These are phyloP conservation scores for Pyricularia grisea DNA, from an alignment of 2,329 filamentous ascomycete genomes.

Conservation along the genomic window DNA sequence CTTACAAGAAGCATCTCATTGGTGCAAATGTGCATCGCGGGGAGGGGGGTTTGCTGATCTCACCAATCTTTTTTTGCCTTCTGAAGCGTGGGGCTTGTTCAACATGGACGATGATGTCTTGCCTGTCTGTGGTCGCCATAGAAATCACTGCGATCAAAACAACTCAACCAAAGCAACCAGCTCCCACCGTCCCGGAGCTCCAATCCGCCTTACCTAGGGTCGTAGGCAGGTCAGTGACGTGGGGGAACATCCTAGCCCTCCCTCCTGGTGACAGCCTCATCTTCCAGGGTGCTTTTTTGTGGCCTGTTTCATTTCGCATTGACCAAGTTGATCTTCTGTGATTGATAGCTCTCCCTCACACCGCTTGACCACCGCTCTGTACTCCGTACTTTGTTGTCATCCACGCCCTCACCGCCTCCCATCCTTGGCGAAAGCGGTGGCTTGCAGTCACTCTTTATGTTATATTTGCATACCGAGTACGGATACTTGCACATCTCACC, in stretches of 20 bases:
- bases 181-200: not conserved
- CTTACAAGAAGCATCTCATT: not conserved
- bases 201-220: not conserved
- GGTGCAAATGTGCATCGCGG: not conserved
- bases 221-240: no score
- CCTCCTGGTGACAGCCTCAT: not conserved
- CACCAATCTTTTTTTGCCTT: not conserved
- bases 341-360: not conserved
- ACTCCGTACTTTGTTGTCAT: not conserved
- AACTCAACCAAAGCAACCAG: not conserved
- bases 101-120: not conserved
- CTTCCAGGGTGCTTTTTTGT: not conserved
- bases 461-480: not conserved
- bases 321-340: not conserved
- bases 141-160: not conserved
- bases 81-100: not conserved
- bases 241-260: not conserved
- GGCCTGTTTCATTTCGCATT: not conserved
- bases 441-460: not conserved
- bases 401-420: not conserved
- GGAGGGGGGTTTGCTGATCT: not conserved
- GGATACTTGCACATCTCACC: not conserved
- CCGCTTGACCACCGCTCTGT: not conserved
- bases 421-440: not conserved
- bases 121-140: not conserved